Evolutionary conservation across 2,329 filamentous ascomycete species (phyloP), one percentile per base, ranked within the genome.

Genomic region (Pseudogymnoascus sp.): DNA sequence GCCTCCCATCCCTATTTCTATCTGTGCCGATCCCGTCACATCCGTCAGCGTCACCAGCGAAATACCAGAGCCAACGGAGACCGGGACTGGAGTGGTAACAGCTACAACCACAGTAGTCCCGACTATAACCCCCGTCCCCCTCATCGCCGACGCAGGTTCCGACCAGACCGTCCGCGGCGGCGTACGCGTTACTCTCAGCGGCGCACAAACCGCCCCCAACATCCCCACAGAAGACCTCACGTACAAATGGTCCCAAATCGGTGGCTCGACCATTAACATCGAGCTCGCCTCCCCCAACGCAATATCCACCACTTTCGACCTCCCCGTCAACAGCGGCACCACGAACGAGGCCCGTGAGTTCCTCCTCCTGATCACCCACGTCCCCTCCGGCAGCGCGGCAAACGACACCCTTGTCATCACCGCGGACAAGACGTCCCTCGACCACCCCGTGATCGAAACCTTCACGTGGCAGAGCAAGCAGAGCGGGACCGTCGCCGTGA

Each of bases 401-500:
- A 62, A 62, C 8, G 61, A 62, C 19, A 62, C 52, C 23, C 39
- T 62, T 8, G 45, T 60, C n/a, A 58, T 62, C 11, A 60, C 52
- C 11, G 23, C 33, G 14, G 61, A 59, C 23, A 58, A 14, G 16
- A 60, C 30, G 9, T 59, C 33, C 22, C 4, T 25, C 4, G 61
- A 62, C 23, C 30, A 60, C 3, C 49, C 49, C 8, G 61, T 60
- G n/a, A 49, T 58, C 28, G 64, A 69, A 30, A 45, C 52, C 0
- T 62, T 61, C 28, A 67, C 55, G 39, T 69, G 67, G 67, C 39
- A 59, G 5, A 63, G 60, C 33, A 62, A 63, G 0, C 42, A 63
- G 1, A 61, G 67, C 11, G 67, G 67, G 30, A 68, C 67, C 1
- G 64, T 68, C 12, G 64, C 66, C 2, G 63, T 67, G 0, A 49